A percentile compares a stretch with the other conserved stretches of the same genome.
Conservation (phyloP, 2,329 filamentous ascomycete species). For the Colletotrichum brevisporum region DNA sequence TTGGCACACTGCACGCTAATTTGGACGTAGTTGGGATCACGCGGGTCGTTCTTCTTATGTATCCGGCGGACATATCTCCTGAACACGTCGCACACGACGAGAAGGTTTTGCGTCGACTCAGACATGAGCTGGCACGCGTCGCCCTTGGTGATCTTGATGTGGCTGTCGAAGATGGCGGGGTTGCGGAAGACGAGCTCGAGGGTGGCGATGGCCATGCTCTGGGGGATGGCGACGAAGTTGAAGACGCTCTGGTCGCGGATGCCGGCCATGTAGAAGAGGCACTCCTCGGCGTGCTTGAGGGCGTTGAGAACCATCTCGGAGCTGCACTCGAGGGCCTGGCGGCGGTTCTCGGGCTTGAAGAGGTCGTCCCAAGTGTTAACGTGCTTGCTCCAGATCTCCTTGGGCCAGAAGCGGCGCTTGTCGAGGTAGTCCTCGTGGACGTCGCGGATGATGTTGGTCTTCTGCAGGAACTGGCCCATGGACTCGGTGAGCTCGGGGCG, state of each 20-base stretch:
- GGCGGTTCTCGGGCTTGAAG: conserved; percentile 83
- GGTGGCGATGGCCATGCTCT: conserved; percentile 97
- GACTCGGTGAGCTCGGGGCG: conserved; percentile 88
- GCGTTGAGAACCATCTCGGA: conserved; percentile 97
- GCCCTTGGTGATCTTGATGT: conserved; percentile 97
- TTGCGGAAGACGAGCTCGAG: conserved; percentile 94
- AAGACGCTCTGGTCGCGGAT: conserved; percentile 97
- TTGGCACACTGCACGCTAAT: conserved; percentile 93
- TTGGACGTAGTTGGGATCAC: conserved; percentile 91
- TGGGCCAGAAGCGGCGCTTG: conserved; percentile 92
- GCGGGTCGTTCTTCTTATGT: conserved; percentile 92
- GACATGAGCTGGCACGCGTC: conserved; percentile 93
- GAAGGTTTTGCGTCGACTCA: conserved; percentile 91
- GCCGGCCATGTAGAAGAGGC: conserved; percentile 97
- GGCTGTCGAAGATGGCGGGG: conserved; percentile 84
- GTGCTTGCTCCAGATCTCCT: conserved; percentile 97
- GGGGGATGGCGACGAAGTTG: conserved; percentile 98
- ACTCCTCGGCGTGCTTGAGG: conserved; percentile 89
- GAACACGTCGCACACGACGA: conserved; percentile 86
- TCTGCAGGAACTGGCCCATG: conserved; percentile 98
- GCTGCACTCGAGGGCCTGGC: conserved; percentile 85
- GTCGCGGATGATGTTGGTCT: conserved; percentile 99
- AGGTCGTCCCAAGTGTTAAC: conserved; percentile 91
- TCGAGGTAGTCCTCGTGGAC: conserved; percentile 91
- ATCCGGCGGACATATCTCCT: conserved; percentile 83